phyloP scores from a whole-genome alignment of 2,329 filamentous ascomycete genomes.

The Calonectria hongkongensis region DNA sequence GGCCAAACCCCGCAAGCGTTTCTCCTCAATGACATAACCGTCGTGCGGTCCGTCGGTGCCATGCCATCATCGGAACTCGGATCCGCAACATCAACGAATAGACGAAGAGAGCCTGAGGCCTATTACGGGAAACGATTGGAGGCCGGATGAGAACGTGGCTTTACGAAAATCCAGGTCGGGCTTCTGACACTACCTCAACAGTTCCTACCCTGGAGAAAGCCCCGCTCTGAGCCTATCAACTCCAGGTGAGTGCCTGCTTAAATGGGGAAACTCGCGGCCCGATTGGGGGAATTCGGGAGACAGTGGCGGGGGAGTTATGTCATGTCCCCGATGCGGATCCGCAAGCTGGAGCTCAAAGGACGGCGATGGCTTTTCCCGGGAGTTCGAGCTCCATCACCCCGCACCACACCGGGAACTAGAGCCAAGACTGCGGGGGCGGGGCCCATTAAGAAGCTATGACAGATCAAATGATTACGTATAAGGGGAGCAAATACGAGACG shows the following conservation, averaged over 20 bases:
- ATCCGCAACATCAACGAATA: slow-evolving; percentile 31
- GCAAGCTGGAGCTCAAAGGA: neutral
- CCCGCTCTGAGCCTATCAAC: neutral
- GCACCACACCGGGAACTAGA: slow-evolving; percentile 1
- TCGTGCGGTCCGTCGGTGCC: neutral
- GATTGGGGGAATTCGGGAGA: neutral
- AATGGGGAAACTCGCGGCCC: neutral
- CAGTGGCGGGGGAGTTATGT: neutral
- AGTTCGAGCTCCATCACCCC: slow-evolving; percentile 6
- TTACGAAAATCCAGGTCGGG: slow-evolving; percentile 3
- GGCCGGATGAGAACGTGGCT: neutral
- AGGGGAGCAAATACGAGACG: neutral
- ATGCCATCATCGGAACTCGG: slow-evolving; percentile 4
- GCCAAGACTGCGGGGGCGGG: slow-evolving; percentile 32
- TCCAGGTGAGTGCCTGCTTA: neutral
- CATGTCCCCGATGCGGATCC: slow-evolving; percentile 32
- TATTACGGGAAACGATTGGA: neutral
- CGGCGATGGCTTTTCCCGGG: neutral
- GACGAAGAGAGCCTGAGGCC: neutral
- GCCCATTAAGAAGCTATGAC: slow-evolving; percentile 4
- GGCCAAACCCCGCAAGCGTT: neutral
- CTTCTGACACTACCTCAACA: neutral
- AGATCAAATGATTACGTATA: neutral
- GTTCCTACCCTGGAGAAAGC: neutral
- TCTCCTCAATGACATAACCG: neutral